These are phyloP conservation scores for Breynia disticha DNA, from an alignment of 441 rosid species.

Conservation along the genomic window DNA sequence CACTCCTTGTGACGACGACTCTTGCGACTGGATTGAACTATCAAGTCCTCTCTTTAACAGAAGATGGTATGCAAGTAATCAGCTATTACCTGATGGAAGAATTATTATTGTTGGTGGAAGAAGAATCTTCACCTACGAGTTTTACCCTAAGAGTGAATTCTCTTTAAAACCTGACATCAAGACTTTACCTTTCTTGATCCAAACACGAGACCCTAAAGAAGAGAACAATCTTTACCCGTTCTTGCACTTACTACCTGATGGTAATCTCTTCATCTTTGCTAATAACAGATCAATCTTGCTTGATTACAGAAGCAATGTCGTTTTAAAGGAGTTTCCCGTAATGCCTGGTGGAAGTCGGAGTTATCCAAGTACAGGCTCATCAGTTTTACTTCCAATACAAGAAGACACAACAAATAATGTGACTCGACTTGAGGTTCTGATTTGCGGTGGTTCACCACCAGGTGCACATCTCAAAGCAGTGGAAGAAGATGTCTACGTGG, in stretches of 20 bases:
- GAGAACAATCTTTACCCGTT: conserved; percentile 85
- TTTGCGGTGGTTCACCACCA: conserved; percentile 60
- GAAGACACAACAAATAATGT: conserved; percentile 3
- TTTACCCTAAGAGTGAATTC: conserved; percentile 37
- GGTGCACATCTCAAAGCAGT: conserved; percentile 37
- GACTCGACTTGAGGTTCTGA: conserved; percentile 35
- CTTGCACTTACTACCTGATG: conserved; percentile 58
- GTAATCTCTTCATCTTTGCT: conserved; percentile 64
- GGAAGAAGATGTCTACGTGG: conserved; percentile 22
- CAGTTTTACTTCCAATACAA: conserved; percentile 55
- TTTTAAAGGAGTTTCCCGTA: conserved; percentile 45
- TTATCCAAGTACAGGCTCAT: conserved; percentile 55
- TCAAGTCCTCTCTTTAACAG: conserved; percentile 17
- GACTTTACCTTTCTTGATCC: conserved; percentile 37
- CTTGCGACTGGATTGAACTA: conserved; percentile 45
- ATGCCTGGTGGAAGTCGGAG: conserved; percentile 51
- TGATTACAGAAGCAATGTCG: conserved; percentile 35
- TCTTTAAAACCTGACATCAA: conserved; percentile 1
- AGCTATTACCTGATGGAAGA: conserved; percentile 49
- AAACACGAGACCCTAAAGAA: conserved; percentile 41
- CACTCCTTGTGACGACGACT: conserved; percentile 23
- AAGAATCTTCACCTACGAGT: conserved; percentile 54
- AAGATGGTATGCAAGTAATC: conserved; percentile 43
- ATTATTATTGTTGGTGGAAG: conserved; percentile 63
- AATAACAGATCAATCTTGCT: conserved; percentile 48